These are phyloP conservation scores for Aureobasidium lini DNA, from an alignment of 2,329 filamentous ascomycete species.

Conservation along the genomic window DNA sequence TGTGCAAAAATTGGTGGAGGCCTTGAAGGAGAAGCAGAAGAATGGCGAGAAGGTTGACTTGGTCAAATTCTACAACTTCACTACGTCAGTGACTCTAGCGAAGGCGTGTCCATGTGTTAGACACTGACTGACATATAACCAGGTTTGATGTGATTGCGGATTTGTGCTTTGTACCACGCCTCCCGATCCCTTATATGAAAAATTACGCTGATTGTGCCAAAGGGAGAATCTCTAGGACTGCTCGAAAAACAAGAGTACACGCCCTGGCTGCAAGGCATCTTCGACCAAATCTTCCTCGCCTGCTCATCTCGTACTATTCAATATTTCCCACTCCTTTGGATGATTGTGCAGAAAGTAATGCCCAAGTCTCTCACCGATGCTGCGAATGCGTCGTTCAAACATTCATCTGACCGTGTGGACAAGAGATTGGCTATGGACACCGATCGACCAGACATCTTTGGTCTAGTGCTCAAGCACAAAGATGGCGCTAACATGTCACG, in stretches of 20 bases:
- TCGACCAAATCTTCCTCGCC: constrained; percentile 5
- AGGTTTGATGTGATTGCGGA: constrained; percentile 19
- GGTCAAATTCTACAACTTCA: constrained; percentile 20
- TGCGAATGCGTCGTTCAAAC: constrained; percentile 1
- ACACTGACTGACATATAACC: not conserved
- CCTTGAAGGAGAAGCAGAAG: constrained; percentile 34
- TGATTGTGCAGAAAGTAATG: not conserved
- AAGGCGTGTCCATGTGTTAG: no score
- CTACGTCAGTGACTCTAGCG: not conserved
- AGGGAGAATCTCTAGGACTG: constrained; percentile 24
- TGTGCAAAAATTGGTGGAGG: constrained; percentile 31
- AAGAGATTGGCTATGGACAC: constrained; percentile 19
- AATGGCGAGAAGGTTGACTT: constrained; percentile 53
- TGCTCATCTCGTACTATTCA: not conserved
- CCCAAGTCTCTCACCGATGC: not conserved
- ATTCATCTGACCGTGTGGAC: constrained; percentile 21
- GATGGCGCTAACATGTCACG: constrained; percentile 16
- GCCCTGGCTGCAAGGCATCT: constrained; percentile 16
- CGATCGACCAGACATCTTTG: constrained; percentile 23
- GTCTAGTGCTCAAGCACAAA: constrained; percentile 17
- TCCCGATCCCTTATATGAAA: no score
- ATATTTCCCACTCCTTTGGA: not conserved
- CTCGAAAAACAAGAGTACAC: constrained; percentile 18
- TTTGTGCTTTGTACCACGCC: constrained; percentile 21
- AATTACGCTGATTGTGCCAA: no score